phyloP scores from a whole-genome alignment of 2,329 filamentous ascomycete genomes.

The Tothia fuscella region DNA sequence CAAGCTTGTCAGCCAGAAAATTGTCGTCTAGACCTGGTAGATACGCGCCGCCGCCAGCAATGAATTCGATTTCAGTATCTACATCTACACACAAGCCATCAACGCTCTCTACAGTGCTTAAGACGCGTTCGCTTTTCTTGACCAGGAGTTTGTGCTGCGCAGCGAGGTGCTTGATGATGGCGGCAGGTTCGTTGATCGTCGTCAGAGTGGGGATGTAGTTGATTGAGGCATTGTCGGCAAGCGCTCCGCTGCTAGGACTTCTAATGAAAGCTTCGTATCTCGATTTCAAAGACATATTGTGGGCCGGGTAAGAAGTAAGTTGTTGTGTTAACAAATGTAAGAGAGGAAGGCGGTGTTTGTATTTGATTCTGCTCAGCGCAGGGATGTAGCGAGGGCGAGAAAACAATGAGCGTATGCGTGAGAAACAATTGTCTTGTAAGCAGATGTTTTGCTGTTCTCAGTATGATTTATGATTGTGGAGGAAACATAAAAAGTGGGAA shows the following conservation, averaged over 20 bases:
- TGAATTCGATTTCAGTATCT: constrained; percentile 73
- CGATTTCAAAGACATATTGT: constrained; percentile 13
- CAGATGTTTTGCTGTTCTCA: too few species aligned
- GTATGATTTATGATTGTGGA: too few species aligned
- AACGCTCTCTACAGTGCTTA: constrained; percentile 60
- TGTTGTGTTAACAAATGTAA: too few species aligned
- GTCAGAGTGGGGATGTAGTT: constrained; percentile 88
- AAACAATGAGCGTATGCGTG: too few species aligned
- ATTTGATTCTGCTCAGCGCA: too few species aligned
- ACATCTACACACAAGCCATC: constrained; percentile 64
- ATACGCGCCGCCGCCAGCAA: constrained; percentile 70
- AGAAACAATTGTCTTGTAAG: too few species aligned
- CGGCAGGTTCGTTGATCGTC: constrained; percentile 54
- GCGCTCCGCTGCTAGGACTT: constrained; percentile 28
- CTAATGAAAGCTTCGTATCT: constrained; percentile 35
- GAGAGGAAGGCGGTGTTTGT: too few species aligned
- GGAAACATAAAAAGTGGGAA: too few species aligned
- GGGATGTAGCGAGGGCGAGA: too few species aligned
- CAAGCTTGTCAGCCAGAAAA: constrained; percentile 73
- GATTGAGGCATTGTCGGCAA: constrained; percentile 34
- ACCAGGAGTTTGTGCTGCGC: constrained; percentile 61
- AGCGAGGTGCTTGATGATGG: constrained; percentile 73
- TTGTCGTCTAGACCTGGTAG: constrained; percentile 87
- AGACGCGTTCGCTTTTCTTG: constrained; percentile 68
- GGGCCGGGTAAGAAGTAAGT: too few species aligned